These are phyloP conservation scores for Eucalyptus dawsonii DNA, from an alignment of 345 rosid genomes.

Conservation along the genomic window DNA sequence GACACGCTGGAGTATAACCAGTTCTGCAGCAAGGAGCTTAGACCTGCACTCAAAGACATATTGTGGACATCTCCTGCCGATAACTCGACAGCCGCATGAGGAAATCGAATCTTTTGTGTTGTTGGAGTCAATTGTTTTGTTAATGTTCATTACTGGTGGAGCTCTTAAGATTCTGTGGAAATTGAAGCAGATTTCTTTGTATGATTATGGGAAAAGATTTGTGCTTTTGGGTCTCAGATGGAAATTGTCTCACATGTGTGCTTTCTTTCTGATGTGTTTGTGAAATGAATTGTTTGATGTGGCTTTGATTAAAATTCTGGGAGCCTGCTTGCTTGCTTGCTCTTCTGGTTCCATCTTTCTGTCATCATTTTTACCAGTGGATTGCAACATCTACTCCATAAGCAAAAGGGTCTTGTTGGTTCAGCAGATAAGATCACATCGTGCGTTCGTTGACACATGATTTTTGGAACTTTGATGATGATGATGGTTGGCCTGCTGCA, in stretches of 20 bases:
- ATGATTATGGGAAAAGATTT: not conserved
- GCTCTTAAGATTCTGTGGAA: not conserved
- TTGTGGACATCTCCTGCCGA: constrained; percentile 49
- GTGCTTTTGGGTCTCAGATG: not conserved
- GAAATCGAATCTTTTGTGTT: not conserved
- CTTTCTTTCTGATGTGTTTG: not conserved
- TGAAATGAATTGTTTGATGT: not conserved
- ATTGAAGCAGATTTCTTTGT: not conserved
- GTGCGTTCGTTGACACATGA: not conserved
- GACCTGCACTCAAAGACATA: constrained; percentile 90
- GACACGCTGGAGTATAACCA: constrained; percentile 84
- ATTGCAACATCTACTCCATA: not conserved
- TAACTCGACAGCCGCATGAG: constrained; percentile 36
- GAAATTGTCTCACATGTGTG: not conserved
- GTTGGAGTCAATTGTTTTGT: not conserved
- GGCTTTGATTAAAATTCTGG: not conserved
- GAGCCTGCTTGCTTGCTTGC: not conserved
- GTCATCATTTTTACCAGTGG: not conserved
- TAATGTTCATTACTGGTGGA: not conserved
- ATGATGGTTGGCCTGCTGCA: not conserved
- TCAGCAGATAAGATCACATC: not conserved
- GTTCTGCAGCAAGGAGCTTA: constrained; percentile 72
- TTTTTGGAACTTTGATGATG: not conserved
- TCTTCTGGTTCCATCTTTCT: not conserved
- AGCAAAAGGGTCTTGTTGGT: not conserved